Base-by-base conservation (phyloP, 2,329 filamentous ascomycete species). In the Nigrospora osmanthi region DNA sequence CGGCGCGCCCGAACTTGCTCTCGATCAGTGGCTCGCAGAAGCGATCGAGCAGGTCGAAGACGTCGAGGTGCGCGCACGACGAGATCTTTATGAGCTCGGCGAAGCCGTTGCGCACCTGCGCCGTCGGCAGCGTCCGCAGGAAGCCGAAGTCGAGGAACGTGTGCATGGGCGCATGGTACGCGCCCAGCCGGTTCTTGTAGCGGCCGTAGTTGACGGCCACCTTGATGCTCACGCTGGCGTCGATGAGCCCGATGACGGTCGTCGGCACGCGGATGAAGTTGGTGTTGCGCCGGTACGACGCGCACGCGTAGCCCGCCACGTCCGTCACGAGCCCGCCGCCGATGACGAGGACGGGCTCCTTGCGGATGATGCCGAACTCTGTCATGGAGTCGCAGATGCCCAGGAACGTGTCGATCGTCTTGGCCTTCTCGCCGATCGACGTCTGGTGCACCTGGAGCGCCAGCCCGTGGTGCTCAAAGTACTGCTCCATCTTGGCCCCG, bases 71-170 rank as follows among this genome's bases (percentile, higher is more conserved):
- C 13, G 81, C 80, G 57, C 83, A 87, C 2, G 80, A 83, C 0
- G 81, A 84, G 52, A 87, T 87, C 68, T 87, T 87, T 68, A 87
- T 86, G 52, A 87, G 61, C 66, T 87, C 84, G 16, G 83, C 83
- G 51, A 87, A 87, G 0, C 83, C 83, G 49, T 87, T 87, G 46
- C 83, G 73, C 57, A 87, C 81, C 60, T 87, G 83, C 2, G 80
- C 77, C 11, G 71, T 71, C 0, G 83, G 82, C 0, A 87, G 68
- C 1, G 80, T 84, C 38, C 78, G 77, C n/a, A 87, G 68, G 64
- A 87, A 87, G 14, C 72, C 76, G 59, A 87, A 87, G 61, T 87
- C 83, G 38, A 87, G 74, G 68, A 87, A 86, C 1, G 83, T 87
- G 58, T 84, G 80, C 40, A 79, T 72, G 0, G 84, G 83, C 0